phyloP scores from a whole-genome alignment of 2,329 filamentous ascomycete species.

The Tolypocladium nubicola region DNA sequence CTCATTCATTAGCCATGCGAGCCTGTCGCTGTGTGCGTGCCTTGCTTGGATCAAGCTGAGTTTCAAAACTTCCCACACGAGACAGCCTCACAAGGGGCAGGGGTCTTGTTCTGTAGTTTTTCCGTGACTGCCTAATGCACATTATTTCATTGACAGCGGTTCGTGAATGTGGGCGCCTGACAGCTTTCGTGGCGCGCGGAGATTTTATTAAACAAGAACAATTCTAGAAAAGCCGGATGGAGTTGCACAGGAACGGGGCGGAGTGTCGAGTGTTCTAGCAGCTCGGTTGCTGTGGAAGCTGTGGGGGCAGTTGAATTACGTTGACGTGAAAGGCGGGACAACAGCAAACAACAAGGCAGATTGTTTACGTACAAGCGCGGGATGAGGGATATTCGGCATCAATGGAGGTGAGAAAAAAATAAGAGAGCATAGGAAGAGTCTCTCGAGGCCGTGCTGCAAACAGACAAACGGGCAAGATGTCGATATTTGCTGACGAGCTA shows the following conservation, averaged over 20 bases:
- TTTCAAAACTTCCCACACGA: background rate
- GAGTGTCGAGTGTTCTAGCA: background rate
- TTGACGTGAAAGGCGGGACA: background rate
- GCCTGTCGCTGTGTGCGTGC: background rate
- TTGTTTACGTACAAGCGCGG: background rate
- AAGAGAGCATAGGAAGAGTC: background rate
- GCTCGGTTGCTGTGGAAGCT: slow-evolving; percentile 10
- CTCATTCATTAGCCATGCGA: background rate
- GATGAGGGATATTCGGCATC: background rate
- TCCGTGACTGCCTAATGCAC: background rate
- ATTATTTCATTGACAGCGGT: background rate
- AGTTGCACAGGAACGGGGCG: background rate
- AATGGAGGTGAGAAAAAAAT: background rate
- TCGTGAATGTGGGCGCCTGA: background rate
- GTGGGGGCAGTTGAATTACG: slow-evolving; percentile 4
- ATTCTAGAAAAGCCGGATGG: too few species aligned
- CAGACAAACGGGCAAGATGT: background rate
- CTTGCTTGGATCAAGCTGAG: too few species aligned
- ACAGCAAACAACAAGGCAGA: background rate
- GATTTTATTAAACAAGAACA: background rate
- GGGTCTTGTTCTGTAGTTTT: background rate
- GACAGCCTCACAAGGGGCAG: background rate
- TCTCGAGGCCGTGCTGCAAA: background rate
- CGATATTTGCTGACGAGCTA: background rate
- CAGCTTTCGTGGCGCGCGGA: background rate